Evolutionary conservation across 2,329 filamentous ascomycete genomes (phyloP), one percentile per base, ranked within the genome.

Genomic region (Colletotrichum tropicicola): DNA sequence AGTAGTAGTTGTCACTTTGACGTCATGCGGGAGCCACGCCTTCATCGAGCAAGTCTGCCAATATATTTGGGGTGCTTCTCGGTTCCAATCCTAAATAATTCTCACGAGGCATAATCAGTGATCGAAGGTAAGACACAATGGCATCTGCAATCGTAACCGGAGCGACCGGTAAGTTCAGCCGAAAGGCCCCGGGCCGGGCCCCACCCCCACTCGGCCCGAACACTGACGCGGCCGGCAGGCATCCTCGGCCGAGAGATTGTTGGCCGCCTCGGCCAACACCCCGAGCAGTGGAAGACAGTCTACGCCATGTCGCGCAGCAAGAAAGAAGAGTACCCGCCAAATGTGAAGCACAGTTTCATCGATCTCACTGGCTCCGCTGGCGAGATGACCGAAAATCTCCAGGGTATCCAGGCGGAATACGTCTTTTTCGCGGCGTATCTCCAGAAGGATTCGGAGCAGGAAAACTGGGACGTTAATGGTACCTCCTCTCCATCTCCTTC

Each of bases 401-500:
- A 69, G 19, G 68, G 61, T 5, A 48, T 72, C 32, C 59, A 68
- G 21, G 72, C 57, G 4, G 68, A 72, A 25, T 72, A 73, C 35
- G 64, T 72, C 28, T 72, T 73, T 55, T 73, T 73, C 49, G 65
- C 70, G 2, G 71, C 71, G 3, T 72, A 72, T 27, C 28, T 72
- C 12, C 65, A 73, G 30, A 68, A 69, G 32, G 66, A 68, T 37
- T 64, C 62, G 1, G 72, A 72, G 47, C 41, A 72, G 55, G 70
- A 70, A 27, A 71, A 69, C 41, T 70, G 70, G 67, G 39, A 71
- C 3, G 68, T 74, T 35, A 77, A 77, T 45, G 78, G 51, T 54
- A 43, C 4, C 13, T 4, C 15, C 8, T n/a, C 4, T 5, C 12
- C 8, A n/a, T n/a, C n/a, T n/a, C n/a, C n/a, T n/a, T n/a, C n/a